A percentile compares a stretch with the other conserved stretches of the same genome.
Conservation (phyloP, 495 filamentous ascomycete genomes). For the Penicillium chermesinum region DNA sequence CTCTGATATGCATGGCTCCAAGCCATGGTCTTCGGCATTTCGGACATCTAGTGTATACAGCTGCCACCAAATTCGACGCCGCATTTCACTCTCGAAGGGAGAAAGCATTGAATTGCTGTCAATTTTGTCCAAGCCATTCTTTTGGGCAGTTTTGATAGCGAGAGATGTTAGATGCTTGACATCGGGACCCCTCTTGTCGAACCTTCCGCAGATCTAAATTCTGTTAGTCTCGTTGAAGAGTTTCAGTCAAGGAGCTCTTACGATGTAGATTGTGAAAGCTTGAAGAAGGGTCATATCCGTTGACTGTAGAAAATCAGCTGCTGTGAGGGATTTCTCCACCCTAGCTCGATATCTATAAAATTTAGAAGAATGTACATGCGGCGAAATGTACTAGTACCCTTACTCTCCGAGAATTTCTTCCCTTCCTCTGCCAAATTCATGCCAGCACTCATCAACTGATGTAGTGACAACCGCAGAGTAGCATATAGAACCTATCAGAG, state of each 20-base stretch:
- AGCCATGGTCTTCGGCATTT: constrained; percentile 66
- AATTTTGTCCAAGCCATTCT: constrained; percentile 58
- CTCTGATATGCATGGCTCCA: constrained; percentile 60
- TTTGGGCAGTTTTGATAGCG: constrained; percentile 63
- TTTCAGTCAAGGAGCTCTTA: constrained; percentile 6
- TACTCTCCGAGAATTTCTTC: constrained; percentile 41
- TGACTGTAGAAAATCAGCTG: constrained; percentile 58
- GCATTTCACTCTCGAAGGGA: constrained; percentile 71
- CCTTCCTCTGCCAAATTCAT: constrained; percentile 13
- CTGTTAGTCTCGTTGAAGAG: background rate
- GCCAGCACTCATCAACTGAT: constrained; percentile 28
- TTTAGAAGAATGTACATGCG: background rate
- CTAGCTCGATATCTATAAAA: constrained; percentile 55
- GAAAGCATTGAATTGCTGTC: constrained; percentile 40
- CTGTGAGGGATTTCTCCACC: constrained; percentile 61
- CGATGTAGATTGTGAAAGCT: constrained; percentile 63
- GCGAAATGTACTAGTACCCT: background rate
- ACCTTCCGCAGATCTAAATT: constrained; percentile 39
- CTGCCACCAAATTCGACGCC: constrained; percentile 72
- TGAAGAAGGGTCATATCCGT: constrained; percentile 63
- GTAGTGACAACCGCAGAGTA: constrained; percentile 63
- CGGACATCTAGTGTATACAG: constrained; percentile 64
- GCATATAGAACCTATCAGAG: constrained; percentile 67
- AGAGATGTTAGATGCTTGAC: constrained; percentile 53
- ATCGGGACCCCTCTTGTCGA: constrained; percentile 50